phyloP scores from a whole-genome alignment of 345 rosid species.

The Pseudoturritis turrita region DNA sequence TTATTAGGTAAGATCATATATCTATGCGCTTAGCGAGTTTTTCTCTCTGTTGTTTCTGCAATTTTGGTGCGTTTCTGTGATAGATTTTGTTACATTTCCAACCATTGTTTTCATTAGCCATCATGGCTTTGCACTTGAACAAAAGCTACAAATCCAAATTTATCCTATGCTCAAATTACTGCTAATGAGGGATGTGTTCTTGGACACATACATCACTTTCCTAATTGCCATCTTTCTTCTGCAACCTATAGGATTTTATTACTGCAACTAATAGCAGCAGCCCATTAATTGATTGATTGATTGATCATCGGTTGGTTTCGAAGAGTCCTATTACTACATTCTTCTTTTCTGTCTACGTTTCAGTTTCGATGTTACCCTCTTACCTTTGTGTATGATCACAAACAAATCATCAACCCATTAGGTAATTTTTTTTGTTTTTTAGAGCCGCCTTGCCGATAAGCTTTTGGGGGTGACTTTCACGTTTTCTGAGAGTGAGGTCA shows the following conservation, averaged over 20 bases:
- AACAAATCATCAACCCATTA: background rate
- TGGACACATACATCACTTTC: background rate
- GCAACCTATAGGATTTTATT: background rate
- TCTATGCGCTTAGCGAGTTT: background rate
- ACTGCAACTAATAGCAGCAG: background rate
- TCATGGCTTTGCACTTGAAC: background rate
- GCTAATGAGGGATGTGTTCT: background rate
- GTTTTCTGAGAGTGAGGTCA: background rate
- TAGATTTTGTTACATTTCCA: background rate
- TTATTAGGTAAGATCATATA: background rate
- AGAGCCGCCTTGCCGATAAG: background rate
- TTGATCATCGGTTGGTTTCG: background rate
- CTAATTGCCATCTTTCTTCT: background rate
- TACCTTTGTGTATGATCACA: background rate
- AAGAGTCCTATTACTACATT: background rate
- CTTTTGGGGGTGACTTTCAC: background rate
- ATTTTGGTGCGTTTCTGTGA: background rate
- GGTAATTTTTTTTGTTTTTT: background rate
- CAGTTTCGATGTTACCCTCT: background rate
- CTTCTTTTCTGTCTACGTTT: background rate
- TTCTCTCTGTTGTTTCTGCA: background rate
- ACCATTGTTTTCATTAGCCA: background rate
- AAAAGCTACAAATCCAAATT: background rate
- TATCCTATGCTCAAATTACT: background rate
- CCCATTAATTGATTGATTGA: background rate